Base-by-base conservation (phyloP, 192 early-diverging fungal genomes). In the Coemansia furcata region DNA sequence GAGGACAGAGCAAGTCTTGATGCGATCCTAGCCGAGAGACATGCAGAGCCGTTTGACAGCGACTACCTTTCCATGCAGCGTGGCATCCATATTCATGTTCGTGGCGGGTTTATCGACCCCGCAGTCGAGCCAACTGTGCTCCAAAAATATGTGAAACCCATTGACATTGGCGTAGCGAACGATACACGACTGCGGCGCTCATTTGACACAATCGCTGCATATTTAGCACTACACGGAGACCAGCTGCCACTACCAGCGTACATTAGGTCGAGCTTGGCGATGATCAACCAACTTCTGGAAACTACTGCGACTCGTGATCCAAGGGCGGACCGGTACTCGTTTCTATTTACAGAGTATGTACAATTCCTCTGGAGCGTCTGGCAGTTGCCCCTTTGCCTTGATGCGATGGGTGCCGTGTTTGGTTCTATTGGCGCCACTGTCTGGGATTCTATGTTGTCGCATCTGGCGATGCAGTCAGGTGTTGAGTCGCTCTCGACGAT, bases 161-260 rank as follows among this genome's bases (percentile, higher is more conserved):
- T 49, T n/a, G 57, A 68, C 36, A 44, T 46, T 19, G 9, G 62
- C 5, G 63, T 72, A 32, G 57, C 62, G 1, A 54, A 30, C 50
- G 75, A 65, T 12, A 72, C 75, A 30, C 75, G 75, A 26, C n/a
- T 72, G 62, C 69, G 75, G 8, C 75, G 75, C 32, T 42, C 52
- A 32, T 23, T 71, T 17, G 69, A 71, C 19, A 63, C 67, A 14
- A 62, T 77, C 29, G 14, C 68, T 37, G 55, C 75, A 6, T 33
- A 17, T 5, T 26, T 68, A 15, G 46, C 65, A 30, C 74, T 63
- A 12, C 23, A 36, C 5, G 35, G 54, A n/a, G 38, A 35, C 21
- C 33, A 37, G 2, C 52, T 26, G 32, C 12, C 32, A 1, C n/a
- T 65, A 5, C 62, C 69, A 0, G 26, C 35, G 11, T 35, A 47